A percentile compares a stretch with the other conserved stretches of the same genome.
phyloP scores from a whole-genome alignment of 208 protist species.

The Strigomonas culicis region DNA sequence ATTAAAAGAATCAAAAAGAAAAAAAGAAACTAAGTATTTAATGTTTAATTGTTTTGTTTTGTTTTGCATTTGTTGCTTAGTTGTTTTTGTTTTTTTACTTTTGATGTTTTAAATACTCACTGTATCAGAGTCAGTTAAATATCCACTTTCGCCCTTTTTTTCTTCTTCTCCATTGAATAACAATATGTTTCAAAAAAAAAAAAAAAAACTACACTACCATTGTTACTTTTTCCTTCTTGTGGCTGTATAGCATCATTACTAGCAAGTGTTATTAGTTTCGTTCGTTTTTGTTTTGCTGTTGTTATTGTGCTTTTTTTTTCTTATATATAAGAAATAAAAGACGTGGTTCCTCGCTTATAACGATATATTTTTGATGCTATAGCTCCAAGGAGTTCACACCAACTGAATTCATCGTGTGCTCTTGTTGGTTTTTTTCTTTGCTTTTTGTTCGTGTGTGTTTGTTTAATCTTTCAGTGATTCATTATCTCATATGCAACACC shows the following conservation, averaged over 20 bases:
- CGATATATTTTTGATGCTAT: conserved; percentile 12
- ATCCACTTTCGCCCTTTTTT: conserved; percentile 15
- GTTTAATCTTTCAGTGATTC: conserved; percentile 4
- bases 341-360: conserved; percentile 9
- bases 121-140: background rate
- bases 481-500: too few relatives aligned
- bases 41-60: background rate
- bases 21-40: background rate
- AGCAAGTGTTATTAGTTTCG: background rate
- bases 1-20: conserved; percentile 1
- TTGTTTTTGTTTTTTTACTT: background rate
- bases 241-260: background rate
- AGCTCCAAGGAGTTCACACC: too few relatives aligned
- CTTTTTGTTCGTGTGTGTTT: background rate
- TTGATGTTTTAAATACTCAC: background rate
- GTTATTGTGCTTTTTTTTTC: conserved; percentile 9
- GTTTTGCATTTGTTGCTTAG: background rate
- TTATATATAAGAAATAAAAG: conserved; percentile 7
- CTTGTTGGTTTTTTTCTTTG: background rate
- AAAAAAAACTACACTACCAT: too few relatives aligned
- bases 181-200: too few relatives aligned
- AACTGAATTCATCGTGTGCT: too few relatives aligned
- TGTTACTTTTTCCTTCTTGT: too few relatives aligned
- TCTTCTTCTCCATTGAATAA: background rate
- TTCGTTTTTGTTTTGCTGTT: background rate